These are phyloP conservation scores for Corinectria fuckeliana DNA, from an alignment of 2,329 filamentous ascomycete species.

Conservation along the genomic window DNA sequence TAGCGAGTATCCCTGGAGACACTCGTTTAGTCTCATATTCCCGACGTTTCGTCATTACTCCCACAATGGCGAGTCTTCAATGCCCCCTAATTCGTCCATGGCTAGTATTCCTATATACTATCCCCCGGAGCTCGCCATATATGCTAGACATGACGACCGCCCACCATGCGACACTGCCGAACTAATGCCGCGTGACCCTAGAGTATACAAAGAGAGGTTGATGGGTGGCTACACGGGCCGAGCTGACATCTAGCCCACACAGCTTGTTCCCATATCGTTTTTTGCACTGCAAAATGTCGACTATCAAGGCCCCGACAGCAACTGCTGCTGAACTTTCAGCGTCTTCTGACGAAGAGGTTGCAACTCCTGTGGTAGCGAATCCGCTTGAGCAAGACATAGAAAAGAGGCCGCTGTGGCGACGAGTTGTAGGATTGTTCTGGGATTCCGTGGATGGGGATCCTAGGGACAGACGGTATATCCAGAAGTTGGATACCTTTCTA, in stretches of 20 bases:
- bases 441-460: conserved; percentile 19
- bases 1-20: neutral
- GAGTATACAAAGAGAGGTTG: neutral
- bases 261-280: neutral
- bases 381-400: neutral
- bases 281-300: neutral
- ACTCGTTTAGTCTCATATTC: neutral
- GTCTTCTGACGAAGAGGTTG: neutral
- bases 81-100: neutral
- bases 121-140: conserved; percentile 3
- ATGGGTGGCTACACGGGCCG: too few relatives aligned
- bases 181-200: neutral
- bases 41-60: neutral
- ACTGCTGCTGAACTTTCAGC: neutral
- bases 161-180: neutral
- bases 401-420: conserved; percentile 6
- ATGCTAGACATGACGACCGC: conserved; percentile 6
- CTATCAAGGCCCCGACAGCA: neutral
- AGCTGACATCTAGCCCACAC: neutral
- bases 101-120: neutral
- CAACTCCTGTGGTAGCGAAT: neutral
- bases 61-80: conserved; percentile 9
- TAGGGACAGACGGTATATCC: conserved; percentile 12
- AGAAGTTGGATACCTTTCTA: conserved; percentile 17
- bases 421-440: conserved; percentile 11